A percentile compares a stretch with the other conserved stretches of the same genome.
Evolutionary conservation across 1,284 basidiomycete genomes (phyloP).

Genomic region (Xerocomus cyaneibrunnescens): DNA sequence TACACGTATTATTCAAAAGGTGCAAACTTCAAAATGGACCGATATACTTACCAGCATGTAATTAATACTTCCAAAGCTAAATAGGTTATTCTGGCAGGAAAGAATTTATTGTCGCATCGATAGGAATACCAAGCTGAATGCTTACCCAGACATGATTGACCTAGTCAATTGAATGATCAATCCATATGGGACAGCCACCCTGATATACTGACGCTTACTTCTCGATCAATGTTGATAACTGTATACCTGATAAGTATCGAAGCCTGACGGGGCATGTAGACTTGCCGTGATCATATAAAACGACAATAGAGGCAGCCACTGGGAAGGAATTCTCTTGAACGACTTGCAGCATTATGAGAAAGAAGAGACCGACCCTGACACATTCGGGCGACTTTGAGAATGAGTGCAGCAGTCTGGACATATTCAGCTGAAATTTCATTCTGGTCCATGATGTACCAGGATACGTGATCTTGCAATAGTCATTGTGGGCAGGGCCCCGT

Average conservation of each 20-base stretch:
- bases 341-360: neutral
- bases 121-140: neutral
- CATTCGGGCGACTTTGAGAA: neutral
- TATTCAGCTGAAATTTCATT: neutral
- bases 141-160: conserved; percentile 21
- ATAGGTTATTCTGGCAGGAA: neutral
- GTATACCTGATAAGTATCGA: neutral
- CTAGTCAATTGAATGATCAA: conserved; percentile 6
- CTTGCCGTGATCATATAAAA: conserved; percentile 8
- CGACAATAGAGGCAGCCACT: conserved; percentile 1
- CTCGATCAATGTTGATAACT: conserved; percentile 14
- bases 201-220: conserved; percentile 1
- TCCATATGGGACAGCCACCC: neutral
- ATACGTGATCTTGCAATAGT: too few relatives aligned
- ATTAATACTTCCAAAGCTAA: conserved; percentile 10
- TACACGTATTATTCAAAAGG: neutral
- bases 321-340: neutral
- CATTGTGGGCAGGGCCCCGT: too few relatives aligned
- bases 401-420: neutral
- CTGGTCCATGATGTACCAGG: neutral
- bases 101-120: neutral
- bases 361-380: conserved; percentile 4
- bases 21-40: neutral
- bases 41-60: conserved; percentile 16
- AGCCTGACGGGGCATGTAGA: too few relatives aligned